Base-by-base conservation (phyloP, 768 basidiomycete species). In the Lentinus tigrinus region DNA sequence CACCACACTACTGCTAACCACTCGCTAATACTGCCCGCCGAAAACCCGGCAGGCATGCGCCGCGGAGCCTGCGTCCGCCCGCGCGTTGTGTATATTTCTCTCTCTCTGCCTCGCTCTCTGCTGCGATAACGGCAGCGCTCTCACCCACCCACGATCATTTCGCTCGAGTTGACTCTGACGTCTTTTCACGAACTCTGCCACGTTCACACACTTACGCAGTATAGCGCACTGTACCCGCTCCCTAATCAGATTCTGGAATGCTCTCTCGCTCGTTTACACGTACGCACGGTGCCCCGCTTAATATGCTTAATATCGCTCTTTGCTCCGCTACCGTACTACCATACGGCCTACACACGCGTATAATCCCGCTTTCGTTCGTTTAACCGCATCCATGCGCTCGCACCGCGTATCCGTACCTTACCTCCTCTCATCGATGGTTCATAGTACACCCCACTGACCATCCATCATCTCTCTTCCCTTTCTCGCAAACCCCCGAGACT, bases 191-290 rank as follows among this genome's bases (percentile, higher is more conserved):
- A 65, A 57, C 47, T 23, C 50, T 40, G 51, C 58, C 55, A 65
- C 62, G 58, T 61, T 65, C 56, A 65, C 64, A 61, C 63, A 58
- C 47, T 23, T 39, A 61, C 55, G 60, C 61, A 47, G 51, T 49
- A 52, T 50, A 53, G 38, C 49, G 44, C 43, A 55, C 36, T 46
- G 52, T 62, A 57, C 52, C 48, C 53, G 46, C 47, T 50, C 43
- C 57, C 24, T 52, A 51, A 51, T 54, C 47, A 43, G 28, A 31
- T 31, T 49, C 39, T 46, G 47, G 51, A 36, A 34, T n/a, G 37
- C 27, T 9, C n/a, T 38, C 17, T 37, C 38, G 13, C 36, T 38
- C 14, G 28, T 17, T 21, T 28, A 27, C 47, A 13, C 47, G 3
- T 7, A 47, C 13, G 10, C 23, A 48, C 47, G n/a, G 50, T 49